phyloP scores from a whole-genome alignment of 805 yeast species.

The Spathaspora passalidarum region DNA sequence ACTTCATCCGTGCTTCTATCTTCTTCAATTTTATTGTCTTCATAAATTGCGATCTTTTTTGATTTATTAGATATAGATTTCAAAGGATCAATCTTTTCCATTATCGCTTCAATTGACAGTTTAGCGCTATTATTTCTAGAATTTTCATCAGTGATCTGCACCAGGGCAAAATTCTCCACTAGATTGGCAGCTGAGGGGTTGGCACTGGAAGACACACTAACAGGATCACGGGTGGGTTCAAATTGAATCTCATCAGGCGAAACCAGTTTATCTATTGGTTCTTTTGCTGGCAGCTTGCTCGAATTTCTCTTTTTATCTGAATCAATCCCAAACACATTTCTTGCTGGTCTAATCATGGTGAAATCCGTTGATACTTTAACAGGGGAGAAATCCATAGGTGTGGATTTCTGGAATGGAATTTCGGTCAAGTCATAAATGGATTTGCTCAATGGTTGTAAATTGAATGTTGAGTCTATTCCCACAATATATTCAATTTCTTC shows the following conservation, averaged over 20 bases:
- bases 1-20: conserved; percentile 21
- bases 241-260: no score
- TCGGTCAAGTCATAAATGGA: conserved; percentile 28
- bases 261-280: neutral
- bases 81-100: conserved; percentile 43
- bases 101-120: conserved; percentile 10
- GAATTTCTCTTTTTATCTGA: conserved; percentile 1
- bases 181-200: neutral
- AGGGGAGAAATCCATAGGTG: conserved; percentile 21
- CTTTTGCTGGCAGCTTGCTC: neutral
- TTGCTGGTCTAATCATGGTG: conserved; percentile 27
- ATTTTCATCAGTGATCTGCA: conserved; percentile 19
- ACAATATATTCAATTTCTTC: conserved; percentile 32
- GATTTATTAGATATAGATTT: conserved; percentile 29
- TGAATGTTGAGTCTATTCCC: conserved; percentile 24
- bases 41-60: conserved; percentile 38
- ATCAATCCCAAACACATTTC: conserved; percentile 4
- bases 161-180: conserved; percentile 28
- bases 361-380: conserved; percentile 29
- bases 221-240: no score
- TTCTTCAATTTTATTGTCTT: conserved; percentile 40
- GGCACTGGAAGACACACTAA: neutral
- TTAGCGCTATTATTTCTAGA: neutral
- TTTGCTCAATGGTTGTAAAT: conserved; percentile 9
- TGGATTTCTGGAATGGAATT: conserved; percentile 12